Conservation (phyloP, 345 rosid species). For the Citrus sp. region DNA sequence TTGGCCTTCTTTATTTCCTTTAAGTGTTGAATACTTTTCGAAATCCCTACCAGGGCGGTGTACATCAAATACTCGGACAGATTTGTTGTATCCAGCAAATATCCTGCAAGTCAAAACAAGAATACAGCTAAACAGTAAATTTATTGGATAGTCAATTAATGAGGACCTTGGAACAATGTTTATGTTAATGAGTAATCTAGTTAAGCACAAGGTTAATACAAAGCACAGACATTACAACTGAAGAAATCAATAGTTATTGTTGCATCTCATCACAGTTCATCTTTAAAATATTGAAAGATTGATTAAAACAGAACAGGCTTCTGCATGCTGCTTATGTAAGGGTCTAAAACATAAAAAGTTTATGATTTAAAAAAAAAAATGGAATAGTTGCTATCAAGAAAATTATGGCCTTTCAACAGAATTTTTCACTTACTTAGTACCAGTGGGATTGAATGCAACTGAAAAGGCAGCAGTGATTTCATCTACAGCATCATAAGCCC, state of each 20-base stretch:
- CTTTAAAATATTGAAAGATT: not conserved
- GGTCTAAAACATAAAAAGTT: not conserved
- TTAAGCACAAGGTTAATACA: conserved; percentile 1
- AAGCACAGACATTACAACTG: not conserved
- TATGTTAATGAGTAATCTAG: not conserved
- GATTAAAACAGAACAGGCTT: not conserved
- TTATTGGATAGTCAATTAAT: not conserved
- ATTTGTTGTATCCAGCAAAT: conserved; percentile 90
- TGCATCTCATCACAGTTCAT: not conserved
- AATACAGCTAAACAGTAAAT: conserved; percentile 5
- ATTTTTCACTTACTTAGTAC: conserved; percentile 66
- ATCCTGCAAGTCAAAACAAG: conserved; percentile 48
- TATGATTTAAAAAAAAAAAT: not conserved
- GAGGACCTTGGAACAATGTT: not conserved
- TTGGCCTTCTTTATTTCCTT: conserved; percentile 92
- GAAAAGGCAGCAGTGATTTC: conserved; percentile 96
- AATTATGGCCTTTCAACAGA: not conserved
- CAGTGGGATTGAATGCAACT: conserved; percentile 77
- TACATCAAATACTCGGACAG: conserved; percentile 76
- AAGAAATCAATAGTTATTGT: not conserved
- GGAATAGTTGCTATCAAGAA: not conserved
- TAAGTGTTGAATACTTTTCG: conserved; percentile 59
- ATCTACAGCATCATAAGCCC: conserved; percentile 95
- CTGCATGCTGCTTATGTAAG: not conserved
- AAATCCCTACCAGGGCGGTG: conserved; percentile 98